Percentiles rank a stretch among this genome's conserved stretches.
Conservation (phyloP, 192 early-diverging fungal genomes). For the Chytriomyces confervae region DNA sequence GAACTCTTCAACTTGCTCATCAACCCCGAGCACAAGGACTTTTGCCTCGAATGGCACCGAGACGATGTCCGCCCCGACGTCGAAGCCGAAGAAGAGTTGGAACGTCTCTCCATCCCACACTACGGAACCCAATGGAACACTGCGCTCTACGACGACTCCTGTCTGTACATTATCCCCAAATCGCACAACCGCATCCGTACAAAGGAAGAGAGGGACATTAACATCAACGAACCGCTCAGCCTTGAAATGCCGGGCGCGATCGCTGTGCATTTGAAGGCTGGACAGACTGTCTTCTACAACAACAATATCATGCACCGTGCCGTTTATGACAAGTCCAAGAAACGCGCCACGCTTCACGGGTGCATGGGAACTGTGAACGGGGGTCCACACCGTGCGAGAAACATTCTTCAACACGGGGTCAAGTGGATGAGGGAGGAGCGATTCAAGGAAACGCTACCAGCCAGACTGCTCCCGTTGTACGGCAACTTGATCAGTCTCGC, state of each 20-base stretch:
- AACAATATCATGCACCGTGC: constrained; percentile 61
- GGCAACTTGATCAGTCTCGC: constrained; percentile 48
- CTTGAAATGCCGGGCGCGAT: constrained; percentile 52
- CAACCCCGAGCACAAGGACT: constrained; percentile 53
- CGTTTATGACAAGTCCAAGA: constrained; percentile 41
- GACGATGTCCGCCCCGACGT: constrained; percentile 49
- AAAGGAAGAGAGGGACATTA: constrained; percentile 48
- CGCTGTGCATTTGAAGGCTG: constrained; percentile 45
- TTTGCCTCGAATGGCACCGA: constrained; percentile 55
- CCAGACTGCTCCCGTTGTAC: constrained; percentile 40
- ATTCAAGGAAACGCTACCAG: constrained; percentile 47
- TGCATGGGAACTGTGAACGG: constrained; percentile 56
- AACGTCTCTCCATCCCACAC: constrained; percentile 50
- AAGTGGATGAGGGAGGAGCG: constrained; percentile 51
- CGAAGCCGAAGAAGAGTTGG: constrained; percentile 43
- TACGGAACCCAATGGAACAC: constrained; percentile 63
- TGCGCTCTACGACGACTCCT: constrained; percentile 56
- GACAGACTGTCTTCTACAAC: constrained; percentile 62
- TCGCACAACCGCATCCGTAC: constrained; percentile 54
- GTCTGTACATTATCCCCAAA: constrained; percentile 51
- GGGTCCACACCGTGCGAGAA: constrained; percentile 52
- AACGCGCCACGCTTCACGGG: constrained; percentile 55
- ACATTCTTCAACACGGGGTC: constrained; percentile 57
- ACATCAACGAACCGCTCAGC: constrained; percentile 48
- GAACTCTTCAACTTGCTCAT: constrained; percentile 59